A percentile compares a stretch with the other conserved stretches of the same genome.
Conservation (phyloP, 768 basidiomycete genomes). For the Phylloporus arenicola region DNA sequence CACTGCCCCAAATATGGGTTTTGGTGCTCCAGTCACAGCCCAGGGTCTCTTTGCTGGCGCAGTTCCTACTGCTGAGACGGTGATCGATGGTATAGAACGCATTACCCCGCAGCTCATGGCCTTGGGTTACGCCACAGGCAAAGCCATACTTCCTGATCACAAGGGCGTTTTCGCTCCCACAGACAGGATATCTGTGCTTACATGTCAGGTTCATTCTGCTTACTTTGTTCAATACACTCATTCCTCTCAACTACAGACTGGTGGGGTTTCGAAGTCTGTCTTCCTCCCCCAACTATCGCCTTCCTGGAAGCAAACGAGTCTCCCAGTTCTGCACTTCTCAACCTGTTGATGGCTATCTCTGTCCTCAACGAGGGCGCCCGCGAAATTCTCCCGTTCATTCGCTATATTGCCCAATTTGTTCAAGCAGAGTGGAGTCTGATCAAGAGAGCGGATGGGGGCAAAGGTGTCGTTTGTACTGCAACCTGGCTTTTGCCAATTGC, state of each 20-base stretch:
- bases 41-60: slow-evolving; percentile 68
- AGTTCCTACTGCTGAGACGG: slow-evolving; percentile 67
- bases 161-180: slow-evolving; percentile 64
- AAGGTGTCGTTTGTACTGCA: slow-evolving; percentile 82
- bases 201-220: slow-evolving; percentile 49
- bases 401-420: slow-evolving; percentile 74
- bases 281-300: slow-evolving; percentile 65
- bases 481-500: slow-evolving; percentile 89
- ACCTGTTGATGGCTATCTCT: slow-evolving; percentile 69
- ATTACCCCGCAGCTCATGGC: slow-evolving; percentile 77
- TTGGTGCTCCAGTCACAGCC: slow-evolving; percentile 69
- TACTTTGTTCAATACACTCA: slow-evolving; percentile 3
- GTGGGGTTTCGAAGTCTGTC: slow-evolving; percentile 82
- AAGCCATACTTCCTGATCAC: slow-evolving; percentile 60
- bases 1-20: slow-evolving; percentile 55
- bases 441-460: slow-evolving; percentile 55
- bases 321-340: slow-evolving; percentile 51
- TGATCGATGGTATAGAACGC: slow-evolving; percentile 61
- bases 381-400: slow-evolving; percentile 79
- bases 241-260: slow-evolving; percentile 49
- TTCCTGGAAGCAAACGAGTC: slow-evolving; percentile 62
- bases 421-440: slow-evolving; percentile 71
- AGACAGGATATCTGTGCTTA: slow-evolving; percentile 73
- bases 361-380: slow-evolving; percentile 68
- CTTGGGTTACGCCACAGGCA: slow-evolving; percentile 71